These are phyloP conservation scores for Pisolithus orientalis DNA, from an alignment of 768 basidiomycete genomes.

Conservation along the genomic window DNA sequence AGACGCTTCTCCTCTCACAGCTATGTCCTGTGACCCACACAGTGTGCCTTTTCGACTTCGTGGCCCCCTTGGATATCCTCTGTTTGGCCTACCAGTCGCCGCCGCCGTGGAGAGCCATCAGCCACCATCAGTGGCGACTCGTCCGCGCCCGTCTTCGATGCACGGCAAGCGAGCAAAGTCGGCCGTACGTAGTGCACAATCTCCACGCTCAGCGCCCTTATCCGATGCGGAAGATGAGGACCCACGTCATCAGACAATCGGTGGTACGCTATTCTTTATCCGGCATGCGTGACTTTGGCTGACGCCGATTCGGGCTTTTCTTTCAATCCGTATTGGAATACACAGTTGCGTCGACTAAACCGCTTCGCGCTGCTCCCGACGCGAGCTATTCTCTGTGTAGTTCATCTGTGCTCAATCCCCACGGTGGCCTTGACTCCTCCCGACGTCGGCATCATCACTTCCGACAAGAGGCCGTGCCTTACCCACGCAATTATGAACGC, in stretches of 20 bases:
- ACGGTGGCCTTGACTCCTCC: constrained; percentile 11
- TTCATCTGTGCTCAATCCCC: constrained; percentile 23
- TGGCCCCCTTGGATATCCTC: neutral
- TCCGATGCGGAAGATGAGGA: too few species aligned
- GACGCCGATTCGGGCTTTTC: neutral
- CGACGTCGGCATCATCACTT: constrained; percentile 53
- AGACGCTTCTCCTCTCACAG: neutral
- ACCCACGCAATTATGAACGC: constrained; percentile 61
- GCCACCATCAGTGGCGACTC: too few species aligned
- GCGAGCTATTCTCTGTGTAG: neutral
- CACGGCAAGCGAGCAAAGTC: too few species aligned
- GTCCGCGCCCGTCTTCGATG: too few species aligned
- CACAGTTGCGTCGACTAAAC: neutral
- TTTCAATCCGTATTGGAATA: too few species aligned
- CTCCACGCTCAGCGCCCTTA: too few species aligned
- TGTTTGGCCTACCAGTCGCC: neutral
- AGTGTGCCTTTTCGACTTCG: neutral
- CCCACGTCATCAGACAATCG: too few species aligned
- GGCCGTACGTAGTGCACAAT: too few species aligned
- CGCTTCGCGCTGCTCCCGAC: neutral
- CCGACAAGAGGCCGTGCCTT: constrained; percentile 48
- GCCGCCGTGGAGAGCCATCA: too few species aligned
- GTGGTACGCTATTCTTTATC: too few species aligned
- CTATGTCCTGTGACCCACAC: neutral
- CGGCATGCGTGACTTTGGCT: too few species aligned